Conservation (phyloP, 208 protist species). For the Leishmania martiniquensis region DNA sequence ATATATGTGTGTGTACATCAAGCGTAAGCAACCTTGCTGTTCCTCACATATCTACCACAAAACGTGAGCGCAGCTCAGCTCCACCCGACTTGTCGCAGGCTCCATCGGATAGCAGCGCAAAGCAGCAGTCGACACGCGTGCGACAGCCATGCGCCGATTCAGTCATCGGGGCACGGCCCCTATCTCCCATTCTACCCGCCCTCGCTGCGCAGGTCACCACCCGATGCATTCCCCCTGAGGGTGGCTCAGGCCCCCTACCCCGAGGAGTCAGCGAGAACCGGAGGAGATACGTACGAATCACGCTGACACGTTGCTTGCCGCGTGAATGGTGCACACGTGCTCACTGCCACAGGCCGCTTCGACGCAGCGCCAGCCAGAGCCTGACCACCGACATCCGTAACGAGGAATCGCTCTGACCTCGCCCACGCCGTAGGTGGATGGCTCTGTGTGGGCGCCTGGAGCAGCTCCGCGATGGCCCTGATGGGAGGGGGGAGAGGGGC, state of each 20-base stretch:
- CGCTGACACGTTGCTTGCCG: background rate
- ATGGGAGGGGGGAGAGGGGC: background rate
- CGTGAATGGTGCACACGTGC: background rate
- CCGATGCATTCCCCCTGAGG: background rate
- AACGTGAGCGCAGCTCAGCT: background rate
- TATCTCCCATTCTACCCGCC: background rate
- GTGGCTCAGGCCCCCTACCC: background rate
- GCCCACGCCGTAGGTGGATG: background rate
- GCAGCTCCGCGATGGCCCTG: background rate
- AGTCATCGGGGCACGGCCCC: background rate
- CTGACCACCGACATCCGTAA: background rate
- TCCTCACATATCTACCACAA: background rate
- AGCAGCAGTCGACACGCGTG: background rate
- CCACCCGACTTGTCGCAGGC: background rate
- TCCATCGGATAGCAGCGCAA: background rate
- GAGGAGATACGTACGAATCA: background rate
- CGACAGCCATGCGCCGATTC: background rate
- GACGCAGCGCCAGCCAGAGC: background rate
- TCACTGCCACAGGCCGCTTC: background rate
- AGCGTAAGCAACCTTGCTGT: no score
- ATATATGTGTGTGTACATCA: no score
- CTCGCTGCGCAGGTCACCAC: background rate
- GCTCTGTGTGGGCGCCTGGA: background rate
- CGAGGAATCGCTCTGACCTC: background rate
- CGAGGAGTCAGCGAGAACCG: background rate